Conservation (phyloP, 257 asterid genomes). For the Vinca minor region DNA sequence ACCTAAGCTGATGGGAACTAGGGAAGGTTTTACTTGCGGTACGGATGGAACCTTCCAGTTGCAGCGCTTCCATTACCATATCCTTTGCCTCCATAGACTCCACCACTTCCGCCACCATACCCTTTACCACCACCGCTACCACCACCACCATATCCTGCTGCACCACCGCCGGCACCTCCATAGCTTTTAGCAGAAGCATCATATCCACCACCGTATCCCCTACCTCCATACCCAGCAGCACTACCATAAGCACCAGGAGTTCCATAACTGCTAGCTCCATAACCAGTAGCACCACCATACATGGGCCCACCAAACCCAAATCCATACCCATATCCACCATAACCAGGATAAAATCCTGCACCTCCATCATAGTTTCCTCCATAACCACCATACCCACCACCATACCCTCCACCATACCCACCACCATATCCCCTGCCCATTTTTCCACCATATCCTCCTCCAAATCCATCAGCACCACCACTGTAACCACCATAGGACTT, state of each 20-base stretch:
- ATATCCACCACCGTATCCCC: constrained; percentile 47
- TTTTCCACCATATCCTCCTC: constrained; percentile 68
- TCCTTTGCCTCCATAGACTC: constrained; percentile 34
- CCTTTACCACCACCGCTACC: constrained; percentile 26
- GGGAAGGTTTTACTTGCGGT: constrained; percentile 48
- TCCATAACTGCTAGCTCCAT: constrained; percentile 58
- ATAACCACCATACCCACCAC: constrained; percentile 60
- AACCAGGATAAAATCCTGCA: constrained; percentile 65
- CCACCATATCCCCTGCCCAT: constrained; percentile 75
- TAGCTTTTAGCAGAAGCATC: constrained; percentile 49
- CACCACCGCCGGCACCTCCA: constrained; percentile 38
- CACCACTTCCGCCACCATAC: constrained; percentile 47
- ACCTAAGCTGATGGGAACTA: not conserved
- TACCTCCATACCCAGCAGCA: constrained; percentile 49
- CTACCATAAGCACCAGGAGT: constrained; percentile 54
- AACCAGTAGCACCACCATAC: constrained; percentile 73
- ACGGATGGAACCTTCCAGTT: constrained; percentile 76
- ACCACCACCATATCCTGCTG: constrained; percentile 31
- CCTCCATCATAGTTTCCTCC: constrained; percentile 62
- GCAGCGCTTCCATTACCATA: constrained; percentile 44
- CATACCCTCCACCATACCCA: constrained; percentile 38
- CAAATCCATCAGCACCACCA: constrained; percentile 47
- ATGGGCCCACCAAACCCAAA: constrained; percentile 86
- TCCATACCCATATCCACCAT: constrained; percentile 90
- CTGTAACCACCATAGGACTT: constrained; percentile 48